Evolutionary conservation across 1,139 yeast genomes (phyloP).

Genomic region (Debaryomyces sp.): DNA sequence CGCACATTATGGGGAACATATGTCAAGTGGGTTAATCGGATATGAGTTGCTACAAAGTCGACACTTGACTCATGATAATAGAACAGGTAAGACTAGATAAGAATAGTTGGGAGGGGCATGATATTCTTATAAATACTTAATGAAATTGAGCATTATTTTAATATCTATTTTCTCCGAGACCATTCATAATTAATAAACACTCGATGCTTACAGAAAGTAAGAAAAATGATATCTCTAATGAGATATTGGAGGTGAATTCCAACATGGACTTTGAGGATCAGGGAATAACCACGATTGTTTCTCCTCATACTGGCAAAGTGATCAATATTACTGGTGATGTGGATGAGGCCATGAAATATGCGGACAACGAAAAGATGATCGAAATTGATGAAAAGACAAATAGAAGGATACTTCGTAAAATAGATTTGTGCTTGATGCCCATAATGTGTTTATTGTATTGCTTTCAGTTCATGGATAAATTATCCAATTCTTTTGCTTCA

Average conservation of each 20-base stretch:
- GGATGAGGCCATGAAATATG: constrained; percentile 29
- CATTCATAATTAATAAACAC: too few relatives aligned
- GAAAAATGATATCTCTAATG: background rate
- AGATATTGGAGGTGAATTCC: background rate
- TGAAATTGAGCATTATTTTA: too few relatives aligned
- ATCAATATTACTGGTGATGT: constrained; percentile 21
- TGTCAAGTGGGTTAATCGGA: too few relatives aligned
- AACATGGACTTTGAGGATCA: constrained; percentile 6
- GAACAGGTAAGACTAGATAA: too few relatives aligned
- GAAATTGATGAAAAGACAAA: constrained; percentile 17
- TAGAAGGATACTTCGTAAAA: constrained; percentile 38
- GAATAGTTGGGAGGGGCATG: background rate
- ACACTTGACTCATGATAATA: too few relatives aligned
- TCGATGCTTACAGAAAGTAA: background rate
- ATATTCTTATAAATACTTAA: background rate
- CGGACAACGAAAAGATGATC: constrained; percentile 12
- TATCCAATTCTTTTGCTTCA: constrained; percentile 58
- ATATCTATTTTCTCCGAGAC: background rate
- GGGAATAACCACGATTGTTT: constrained; percentile 29
- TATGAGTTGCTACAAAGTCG: too few relatives aligned
- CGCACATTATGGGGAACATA: too few relatives aligned
- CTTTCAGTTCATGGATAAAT: constrained; percentile 64
- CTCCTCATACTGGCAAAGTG: constrained; percentile 29
- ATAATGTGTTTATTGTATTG: constrained; percentile 55
- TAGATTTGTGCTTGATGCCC: constrained; percentile 55